Evolutionary conservation across 1,139 yeast genomes (phyloP).

Genomic region (Yamadazyma triangularis): DNA sequence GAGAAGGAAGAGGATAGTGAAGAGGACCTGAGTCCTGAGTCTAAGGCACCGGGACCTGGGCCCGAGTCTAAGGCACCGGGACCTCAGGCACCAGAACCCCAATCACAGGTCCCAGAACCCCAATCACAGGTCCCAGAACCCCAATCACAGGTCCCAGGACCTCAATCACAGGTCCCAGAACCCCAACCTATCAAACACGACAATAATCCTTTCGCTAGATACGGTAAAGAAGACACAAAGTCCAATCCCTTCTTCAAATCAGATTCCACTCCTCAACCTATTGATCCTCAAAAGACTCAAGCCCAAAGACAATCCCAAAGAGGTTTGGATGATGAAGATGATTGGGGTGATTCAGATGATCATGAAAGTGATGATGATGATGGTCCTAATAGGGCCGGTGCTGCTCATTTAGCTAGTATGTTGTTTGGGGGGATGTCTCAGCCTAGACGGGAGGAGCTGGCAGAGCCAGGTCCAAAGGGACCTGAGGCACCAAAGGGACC

Average conservation of each 20-base stretch:
- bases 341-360: conserved; percentile 62
- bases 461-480: conserved; percentile 13
- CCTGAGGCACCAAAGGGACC: conserved; percentile 1
- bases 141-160: conserved; percentile 6
- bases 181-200: conserved; percentile 15
- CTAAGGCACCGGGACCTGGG: conserved; percentile 16
- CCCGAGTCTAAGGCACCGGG: conserved; percentile 12
- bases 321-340: conserved; percentile 46
- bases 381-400: conserved; percentile 47
- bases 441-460: conserved; percentile 21
- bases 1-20: conserved; percentile 28
- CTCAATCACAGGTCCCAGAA: not conserved
- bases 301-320: conserved; percentile 65
- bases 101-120: conserved; percentile 4
- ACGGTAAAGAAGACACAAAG: conserved; percentile 5
- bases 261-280: conserved; percentile 20
- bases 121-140: conserved; percentile 2
- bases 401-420: conserved; percentile 59
- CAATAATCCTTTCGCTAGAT: conserved; percentile 35
- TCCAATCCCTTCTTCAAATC: conserved; percentile 51
- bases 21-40: conserved; percentile 8
- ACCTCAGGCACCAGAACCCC: conserved; percentile 21
- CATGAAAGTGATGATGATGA: conserved; percentile 43
- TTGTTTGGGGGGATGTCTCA: conserved; percentile 61
- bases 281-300: conserved; percentile 55